Evolutionary conservation across 495 filamentous ascomycete genomes (phyloP).

Genomic region (Penicillium pulvis): DNA sequence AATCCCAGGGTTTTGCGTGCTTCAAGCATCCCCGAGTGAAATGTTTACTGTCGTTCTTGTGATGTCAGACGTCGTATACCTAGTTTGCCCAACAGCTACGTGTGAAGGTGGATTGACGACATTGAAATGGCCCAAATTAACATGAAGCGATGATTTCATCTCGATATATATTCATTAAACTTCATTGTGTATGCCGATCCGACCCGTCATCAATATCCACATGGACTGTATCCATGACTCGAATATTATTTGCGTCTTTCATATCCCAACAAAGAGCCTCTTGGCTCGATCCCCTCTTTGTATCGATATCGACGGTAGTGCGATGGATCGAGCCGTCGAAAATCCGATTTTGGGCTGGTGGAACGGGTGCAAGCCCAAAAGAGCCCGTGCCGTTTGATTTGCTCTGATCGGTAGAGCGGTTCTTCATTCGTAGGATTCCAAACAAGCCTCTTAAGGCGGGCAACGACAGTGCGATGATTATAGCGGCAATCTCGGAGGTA

Average conservation of each 20-base stretch:
- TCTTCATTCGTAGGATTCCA: slow-evolving; percentile 6
- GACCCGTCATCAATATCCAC: not conserved
- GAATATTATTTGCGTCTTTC: not conserved
- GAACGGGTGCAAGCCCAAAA: not conserved
- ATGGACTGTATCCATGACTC: slow-evolving; percentile 3
- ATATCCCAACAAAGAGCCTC: slow-evolving; percentile 5
- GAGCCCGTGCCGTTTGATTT: not conserved
- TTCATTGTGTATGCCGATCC: slow-evolving; percentile 1
- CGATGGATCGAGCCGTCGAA: not conserved
- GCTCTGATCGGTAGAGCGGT: slow-evolving; percentile 3
- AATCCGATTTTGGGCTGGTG: not conserved
- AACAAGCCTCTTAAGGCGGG: slow-evolving; percentile 19
- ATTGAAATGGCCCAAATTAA: not conserved
- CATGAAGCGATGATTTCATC: not conserved
- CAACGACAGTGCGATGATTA: slow-evolving; percentile 25
- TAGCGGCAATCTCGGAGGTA: slow-evolving; percentile 18
- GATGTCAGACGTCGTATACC: no score
- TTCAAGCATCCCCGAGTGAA: no score
- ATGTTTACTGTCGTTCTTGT: no score
- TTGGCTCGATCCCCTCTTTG: not conserved
- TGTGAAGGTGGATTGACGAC: not conserved
- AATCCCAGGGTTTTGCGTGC: no score
- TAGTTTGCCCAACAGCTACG: no score
- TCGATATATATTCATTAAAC: not conserved
- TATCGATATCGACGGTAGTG: not conserved